Percentiles rank a stretch among this genome's conserved stretches.
Evolutionary conservation across 169 alveolate species (phyloP).

Genomic region (Cryptosporidium sp.): DNA sequence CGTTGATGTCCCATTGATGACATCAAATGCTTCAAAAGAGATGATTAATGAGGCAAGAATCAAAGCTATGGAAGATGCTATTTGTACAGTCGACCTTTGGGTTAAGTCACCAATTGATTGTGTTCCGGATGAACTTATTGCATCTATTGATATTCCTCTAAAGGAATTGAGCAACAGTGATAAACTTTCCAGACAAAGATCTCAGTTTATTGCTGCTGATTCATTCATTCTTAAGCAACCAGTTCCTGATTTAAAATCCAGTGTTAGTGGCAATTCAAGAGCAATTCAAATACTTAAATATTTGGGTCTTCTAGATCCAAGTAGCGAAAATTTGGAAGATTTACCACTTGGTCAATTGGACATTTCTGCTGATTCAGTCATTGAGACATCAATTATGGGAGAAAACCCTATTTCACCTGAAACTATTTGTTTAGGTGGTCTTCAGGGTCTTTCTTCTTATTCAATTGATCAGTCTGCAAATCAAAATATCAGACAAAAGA

Average conservation of each 20-base stretch:
- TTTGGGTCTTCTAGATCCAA: constrained; percentile 55
- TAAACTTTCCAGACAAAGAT: constrained; percentile 29
- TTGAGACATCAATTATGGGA: constrained; percentile 66
- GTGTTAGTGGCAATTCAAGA: constrained; percentile 61
- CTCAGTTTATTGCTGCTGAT: constrained; percentile 66
- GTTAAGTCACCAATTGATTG: constrained; percentile 65
- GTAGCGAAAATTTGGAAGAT: constrained; percentile 53
- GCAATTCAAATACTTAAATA: constrained; percentile 65
- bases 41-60: constrained; percentile 54
- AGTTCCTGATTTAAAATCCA: constrained; percentile 54
- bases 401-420: constrained; percentile 72
- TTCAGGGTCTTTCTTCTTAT: constrained; percentile 67
- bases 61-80: constrained; percentile 67
- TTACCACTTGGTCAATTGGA: constrained; percentile 71
- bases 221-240: constrained; percentile 69
- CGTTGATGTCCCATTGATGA: constrained; percentile 65
- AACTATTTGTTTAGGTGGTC: constrained; percentile 75
- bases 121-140: constrained; percentile 69
- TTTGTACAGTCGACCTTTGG: constrained; percentile 75
- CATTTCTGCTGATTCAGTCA: constrained; percentile 55
- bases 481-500: constrained; percentile 21
- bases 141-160: constrained; percentile 66
- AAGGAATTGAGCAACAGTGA: constrained; percentile 43
- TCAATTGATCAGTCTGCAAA: constrained; percentile 27
- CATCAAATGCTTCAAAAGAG: constrained; percentile 60